Base-by-base conservation (phyloP, 345 rosid species). In the Boechera stricta region DNA sequence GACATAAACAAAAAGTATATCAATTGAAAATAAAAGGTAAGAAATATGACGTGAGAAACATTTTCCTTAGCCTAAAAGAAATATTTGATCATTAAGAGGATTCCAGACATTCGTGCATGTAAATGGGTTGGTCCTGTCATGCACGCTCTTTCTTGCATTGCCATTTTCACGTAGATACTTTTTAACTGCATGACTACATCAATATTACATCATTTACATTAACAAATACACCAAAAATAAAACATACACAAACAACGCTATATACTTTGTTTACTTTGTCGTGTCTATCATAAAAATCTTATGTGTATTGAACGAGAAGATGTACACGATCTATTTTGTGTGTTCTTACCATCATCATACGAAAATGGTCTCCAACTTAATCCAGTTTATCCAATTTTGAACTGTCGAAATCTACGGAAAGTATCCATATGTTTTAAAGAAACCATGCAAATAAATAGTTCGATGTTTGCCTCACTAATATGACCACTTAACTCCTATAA, bases 61-160 rank as follows among this genome's bases (percentile, higher is more conserved):
- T 45, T 64, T 71, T 71, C 54, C 80, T 77, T 77, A 45, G 76
- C 76, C 67, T 56, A 64, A 71, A 71, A 77, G 76, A 56, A 71
- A 71, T 2, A 71, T 64, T 35, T 71, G 76, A 63, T 76, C 36
- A 51, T 15, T 21, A 52, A 21, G 79, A 74, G 51, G 15, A 49
- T 59, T 75, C 67, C 16, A 67, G 68, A 42, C 67, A 36, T 58
- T 52, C 70, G 7, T 8, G 74, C 54, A 38, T 62, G 47, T 39
- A 68, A 38, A 76, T 60, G 62, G 52, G 45, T 67, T 59, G 74
- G 54, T 53, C 28, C 35, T 38, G 48, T 32, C 73, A 69, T 51
- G 62, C 49, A 21, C 24, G 24, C 24, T 21, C 24, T 21, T 21
- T 21, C 24, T 21, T 21, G 24, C 42, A 15, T 54, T 64, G 56